A percentile compares a stretch with the other conserved stretches of the same genome.
Evolutionary conservation across 768 basidiomycete species (phyloP).

Genomic region (Russula griseocarnosa): DNA sequence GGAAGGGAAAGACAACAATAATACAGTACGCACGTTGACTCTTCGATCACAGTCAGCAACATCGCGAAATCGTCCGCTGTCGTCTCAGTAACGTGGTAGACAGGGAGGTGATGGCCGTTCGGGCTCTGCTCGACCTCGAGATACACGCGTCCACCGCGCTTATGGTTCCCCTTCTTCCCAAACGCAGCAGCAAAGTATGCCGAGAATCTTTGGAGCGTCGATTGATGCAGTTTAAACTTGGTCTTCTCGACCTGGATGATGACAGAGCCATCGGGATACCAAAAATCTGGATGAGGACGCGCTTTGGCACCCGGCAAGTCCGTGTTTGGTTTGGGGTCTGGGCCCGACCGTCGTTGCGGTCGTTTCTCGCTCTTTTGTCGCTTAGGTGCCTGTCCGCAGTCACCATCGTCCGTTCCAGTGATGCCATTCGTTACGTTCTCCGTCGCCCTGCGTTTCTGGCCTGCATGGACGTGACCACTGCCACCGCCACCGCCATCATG

Average conservation of each 20-base stretch:
- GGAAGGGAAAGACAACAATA: neutral
- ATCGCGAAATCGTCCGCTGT: conserved; percentile 36
- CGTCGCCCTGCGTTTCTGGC: conserved; percentile 5
- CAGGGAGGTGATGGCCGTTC: conserved; percentile 18
- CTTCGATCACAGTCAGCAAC: conserved; percentile 35
- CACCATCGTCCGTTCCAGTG: neutral
- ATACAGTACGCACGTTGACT: conserved; percentile 33
- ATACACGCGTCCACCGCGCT: neutral
- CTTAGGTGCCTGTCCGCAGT: neutral
- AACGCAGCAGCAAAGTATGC: conserved; percentile 36
- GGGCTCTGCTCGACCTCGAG: conserved; percentile 6
- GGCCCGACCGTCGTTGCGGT: neutral
- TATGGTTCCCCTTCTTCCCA: conserved; percentile 1
- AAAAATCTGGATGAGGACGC: conserved; percentile 30
- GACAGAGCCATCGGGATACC: conserved; percentile 39
- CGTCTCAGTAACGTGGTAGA: conserved; percentile 31
- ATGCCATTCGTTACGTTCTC: neutral
- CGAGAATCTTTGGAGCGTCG: conserved; percentile 35
- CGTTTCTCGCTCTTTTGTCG: neutral
- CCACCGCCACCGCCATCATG: conserved; percentile 1
- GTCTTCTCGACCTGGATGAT: conserved; percentile 37
- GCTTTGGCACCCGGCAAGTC: neutral
- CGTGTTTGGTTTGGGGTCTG: too few relatives aligned
- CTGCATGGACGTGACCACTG: neutral
- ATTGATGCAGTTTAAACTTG: conserved; percentile 39